phyloP scores from a whole-genome alignment of 768 basidiomycete genomes.

The Boletellus sp. region DNA sequence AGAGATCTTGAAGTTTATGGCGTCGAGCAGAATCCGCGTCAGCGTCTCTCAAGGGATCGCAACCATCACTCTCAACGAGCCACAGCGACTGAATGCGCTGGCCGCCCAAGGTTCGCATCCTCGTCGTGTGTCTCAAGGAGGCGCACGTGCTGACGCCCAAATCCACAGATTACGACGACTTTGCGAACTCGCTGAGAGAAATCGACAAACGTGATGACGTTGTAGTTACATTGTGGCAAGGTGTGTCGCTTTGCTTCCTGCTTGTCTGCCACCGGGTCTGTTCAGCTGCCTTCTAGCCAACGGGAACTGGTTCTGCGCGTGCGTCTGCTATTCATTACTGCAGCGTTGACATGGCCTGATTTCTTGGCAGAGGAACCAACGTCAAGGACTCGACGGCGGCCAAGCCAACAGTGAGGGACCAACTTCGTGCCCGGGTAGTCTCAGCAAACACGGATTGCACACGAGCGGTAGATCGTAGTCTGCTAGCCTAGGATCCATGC shows the following conservation, averaged over 20 bases:
- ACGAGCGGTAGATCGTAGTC: slow-evolving; percentile 48
- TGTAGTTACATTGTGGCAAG: slow-evolving; percentile 65
- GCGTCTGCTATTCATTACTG: slow-evolving; percentile 24
- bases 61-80: slow-evolving; percentile 64
- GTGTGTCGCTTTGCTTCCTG: slow-evolving; percentile 25
- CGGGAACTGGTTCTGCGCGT: slow-evolving; percentile 76
- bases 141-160: background rate
- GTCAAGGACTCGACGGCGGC: slow-evolving; percentile 34
- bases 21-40: slow-evolving; percentile 40
- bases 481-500: background rate
- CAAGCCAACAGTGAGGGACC: slow-evolving; percentile 39
- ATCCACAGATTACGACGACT: slow-evolving; percentile 54
- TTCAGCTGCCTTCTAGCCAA: slow-evolving; percentile 39
- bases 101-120: slow-evolving; percentile 44
- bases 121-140: background rate
- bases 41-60: slow-evolving; percentile 56
- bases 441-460: slow-evolving; percentile 57
- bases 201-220: slow-evolving; percentile 61
- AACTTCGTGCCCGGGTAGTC: slow-evolving; percentile 44
- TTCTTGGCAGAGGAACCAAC: slow-evolving; percentile 55
- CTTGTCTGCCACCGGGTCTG: background rate
- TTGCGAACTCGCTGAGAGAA: slow-evolving; percentile 54
- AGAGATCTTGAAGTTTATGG: no score
- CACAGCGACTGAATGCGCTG: slow-evolving; percentile 57
- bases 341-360: background rate